Base-by-base conservation (phyloP, 78 protist species). In the Mastigamoeba balamuthi region DNA sequence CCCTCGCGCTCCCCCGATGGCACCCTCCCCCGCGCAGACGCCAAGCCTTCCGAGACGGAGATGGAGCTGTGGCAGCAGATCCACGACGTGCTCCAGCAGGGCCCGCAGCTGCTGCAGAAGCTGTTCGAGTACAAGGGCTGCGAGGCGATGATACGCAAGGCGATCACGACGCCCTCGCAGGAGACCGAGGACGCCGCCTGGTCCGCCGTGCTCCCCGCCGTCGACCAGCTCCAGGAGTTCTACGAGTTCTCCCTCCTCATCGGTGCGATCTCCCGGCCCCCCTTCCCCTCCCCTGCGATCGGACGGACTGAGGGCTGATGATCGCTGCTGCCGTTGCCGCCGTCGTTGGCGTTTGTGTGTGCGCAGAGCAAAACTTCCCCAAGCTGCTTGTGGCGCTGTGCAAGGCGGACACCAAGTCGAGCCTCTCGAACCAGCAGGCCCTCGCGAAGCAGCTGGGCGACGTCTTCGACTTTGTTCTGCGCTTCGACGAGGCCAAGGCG, bases 371-470 rank as follows among this genome's bases (percentile, higher is more conserved):
- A 3, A 53, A 23, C 65, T 80, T 88, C 78, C 88, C 92, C 63
- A 74, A 78, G 52, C 86, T 88, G 33, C 77, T 88, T 41, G 79
- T 78, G 30, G 92, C 88, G n/a, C 81, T 88, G 10, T 88, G 88
- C 79, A 74, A 78, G 40, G 75, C 41, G 40, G 86, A 75, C 69
- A 86, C 92, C 40, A 66, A 73, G 66, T 7, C 64, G 29, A 66
- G 72, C 8, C 78, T 88, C 40, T 81, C 85, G 52, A 68, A 72
- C 28, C 83, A 89, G 75, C 93, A 89, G 83, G 93, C 93, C 35
- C 79, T 89, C 7, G 90, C 88, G 5, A 89, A 89, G 53, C 93
- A 89, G 71, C 71, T 89, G 9, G 93, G 88, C 23, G 93, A 89
- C 53, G 69, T 89, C n/a, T 53, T 89, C 33, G 80, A 89, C 42